Base-by-base conservation (phyloP, 306 rosid species). In the Senna siamea region DNA sequence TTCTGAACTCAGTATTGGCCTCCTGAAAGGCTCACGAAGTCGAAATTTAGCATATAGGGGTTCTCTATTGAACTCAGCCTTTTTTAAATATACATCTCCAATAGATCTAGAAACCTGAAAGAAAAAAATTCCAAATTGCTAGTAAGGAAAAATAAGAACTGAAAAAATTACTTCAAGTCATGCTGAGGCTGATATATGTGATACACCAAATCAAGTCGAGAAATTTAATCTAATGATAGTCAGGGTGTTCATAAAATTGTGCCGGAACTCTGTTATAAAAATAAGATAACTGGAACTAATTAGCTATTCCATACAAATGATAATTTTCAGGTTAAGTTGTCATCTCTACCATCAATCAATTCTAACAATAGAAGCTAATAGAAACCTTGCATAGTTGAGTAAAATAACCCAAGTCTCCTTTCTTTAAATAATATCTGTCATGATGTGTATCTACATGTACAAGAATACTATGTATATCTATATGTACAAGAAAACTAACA, bases 31-130 rank as follows among this genome's bases (percentile, higher is more conserved):
- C 48, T 83, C 84, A 10, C 89, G 87, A 64, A 89, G 89, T 40
- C 91, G 94, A 73, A 89, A 89, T 83, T 85, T 89, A 17, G 76
- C 58, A 77, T 73, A 87, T 26, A 89, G 84, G 28, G 94, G 94
- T 69, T 89, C 91, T 73, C 84, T 85, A 79, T 89, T 89, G 78
- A 87, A 89, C 80, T 89, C 94, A 2, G 89, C 76, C 79, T 80
- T 89, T 61, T 89, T 89, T 74, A 89, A 76, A 80, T 87, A 89
- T 23, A 81, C 85, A 30, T 89, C 94, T 19, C 94, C 94, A 26
- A 89, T 87, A 13, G 94, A 89, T 81, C 89, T 81, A 56, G 94
- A 89, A 74, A 89, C 43, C 94, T 89, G 86, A 74, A 79, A 81
- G 60, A 56, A 56, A 40, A 75, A 60, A 57, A 66, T 66, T 43